Conservation (phyloP, 176 grass and related monocot species). For the Phragmites australis region DNA sequence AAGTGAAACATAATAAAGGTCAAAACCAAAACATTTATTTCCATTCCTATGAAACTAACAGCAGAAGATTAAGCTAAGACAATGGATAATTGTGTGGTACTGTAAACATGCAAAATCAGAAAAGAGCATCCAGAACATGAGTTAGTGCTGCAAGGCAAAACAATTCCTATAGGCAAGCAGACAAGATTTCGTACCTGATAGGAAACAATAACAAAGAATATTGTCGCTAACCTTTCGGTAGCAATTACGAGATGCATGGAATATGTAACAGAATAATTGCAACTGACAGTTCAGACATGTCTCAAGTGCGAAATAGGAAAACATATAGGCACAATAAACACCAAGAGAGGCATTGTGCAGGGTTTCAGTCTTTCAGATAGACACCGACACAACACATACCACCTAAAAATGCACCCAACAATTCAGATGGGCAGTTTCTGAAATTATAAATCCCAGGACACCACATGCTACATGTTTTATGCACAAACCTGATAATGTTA, state of each 20-base stretch:
- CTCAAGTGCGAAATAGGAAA: neutral
- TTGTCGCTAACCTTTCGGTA: slow-evolving; percentile 4
- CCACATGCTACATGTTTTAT: neutral
- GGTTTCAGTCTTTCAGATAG: neutral
- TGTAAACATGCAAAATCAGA: neutral
- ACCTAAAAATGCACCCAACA: neutral
- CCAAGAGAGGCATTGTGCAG: neutral
- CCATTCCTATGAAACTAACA: neutral
- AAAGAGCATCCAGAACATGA: too few relatives aligned
- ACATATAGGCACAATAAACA: neutral
- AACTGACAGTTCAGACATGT: slow-evolving; percentile 1
- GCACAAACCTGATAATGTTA: neutral
- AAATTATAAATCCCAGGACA: neutral
- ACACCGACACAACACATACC: neutral
- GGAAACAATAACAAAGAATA: slow-evolving; percentile 18
- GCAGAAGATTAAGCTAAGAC: neutral
- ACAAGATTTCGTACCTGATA: slow-evolving; percentile 16
- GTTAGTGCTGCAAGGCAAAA: neutral
- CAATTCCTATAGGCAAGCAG: neutral
- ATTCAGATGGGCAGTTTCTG: neutral
- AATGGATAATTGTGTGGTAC: neutral
- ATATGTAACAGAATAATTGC: slow-evolving; percentile 11
- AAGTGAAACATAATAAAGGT: slow-evolving; percentile 17
- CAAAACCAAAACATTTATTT: slow-evolving; percentile 20
- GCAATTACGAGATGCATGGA: neutral